phyloP scores from a whole-genome alignment of 192 early-diverging fungal species.

The Mortierella alpina region DNA sequence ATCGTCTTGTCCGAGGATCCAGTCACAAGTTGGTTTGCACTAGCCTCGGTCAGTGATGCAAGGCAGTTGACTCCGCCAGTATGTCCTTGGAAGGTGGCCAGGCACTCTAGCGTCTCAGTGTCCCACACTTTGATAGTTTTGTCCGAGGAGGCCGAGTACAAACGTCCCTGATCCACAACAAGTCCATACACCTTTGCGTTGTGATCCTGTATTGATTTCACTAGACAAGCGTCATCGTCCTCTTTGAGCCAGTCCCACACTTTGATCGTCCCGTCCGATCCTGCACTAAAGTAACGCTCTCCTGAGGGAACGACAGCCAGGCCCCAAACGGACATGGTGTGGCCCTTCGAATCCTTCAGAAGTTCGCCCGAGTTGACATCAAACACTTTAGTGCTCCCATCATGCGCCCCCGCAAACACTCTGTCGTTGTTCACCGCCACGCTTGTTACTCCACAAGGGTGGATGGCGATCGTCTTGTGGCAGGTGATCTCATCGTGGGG shows the following conservation, averaged over 20 bases:
- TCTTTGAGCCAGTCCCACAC: conserved; percentile 59
- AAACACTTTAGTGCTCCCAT: conserved; percentile 68
- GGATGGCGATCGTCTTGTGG: conserved; percentile 61
- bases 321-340: conserved; percentile 69
- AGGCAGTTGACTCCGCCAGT: conserved; percentile 65
- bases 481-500: conserved; percentile 66
- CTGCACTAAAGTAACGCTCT: conserved; percentile 62
- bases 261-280: conserved; percentile 68
- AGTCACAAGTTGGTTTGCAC: conserved; percentile 30
- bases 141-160: conserved; percentile 66
- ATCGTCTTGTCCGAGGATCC: conserved; percentile 49
- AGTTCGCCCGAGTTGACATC: conserved; percentile 62
- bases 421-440: conserved; percentile 58
- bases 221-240: conserved; percentile 21
- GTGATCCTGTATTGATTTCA: conserved; percentile 57
- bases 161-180: conserved; percentile 51
- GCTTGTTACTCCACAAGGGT: conserved; percentile 66
- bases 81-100: conserved; percentile 65
- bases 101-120: conserved; percentile 54
- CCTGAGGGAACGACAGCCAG: conserved; percentile 56
- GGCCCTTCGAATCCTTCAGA: conserved; percentile 54
- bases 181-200: conserved; percentile 66
- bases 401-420: conserved; percentile 68
- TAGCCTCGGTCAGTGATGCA: conserved; percentile 50
- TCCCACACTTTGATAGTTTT: conserved; percentile 69